Base-by-base conservation (phyloP, 345 rosid genomes). In the Populus deltoides region DNA sequence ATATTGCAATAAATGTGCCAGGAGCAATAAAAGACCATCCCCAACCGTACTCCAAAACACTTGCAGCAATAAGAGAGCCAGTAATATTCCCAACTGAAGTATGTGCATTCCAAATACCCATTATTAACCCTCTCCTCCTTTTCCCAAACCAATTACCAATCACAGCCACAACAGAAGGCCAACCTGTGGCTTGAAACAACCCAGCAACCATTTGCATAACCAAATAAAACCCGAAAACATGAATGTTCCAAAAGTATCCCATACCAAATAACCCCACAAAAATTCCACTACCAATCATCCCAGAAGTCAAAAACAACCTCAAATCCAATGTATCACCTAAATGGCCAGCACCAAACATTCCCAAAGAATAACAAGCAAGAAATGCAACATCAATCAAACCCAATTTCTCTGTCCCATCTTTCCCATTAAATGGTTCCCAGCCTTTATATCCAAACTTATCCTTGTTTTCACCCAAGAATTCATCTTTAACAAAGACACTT, bases 151-250 rank as follows among this genome's bases (percentile, higher is more conserved):
- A 93, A 83, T 93, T 95, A 35, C 97, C 99, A 18, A 95, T 88
- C 15, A 95, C 98, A 43, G 99, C 99, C 78, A 95, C 99, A 80
- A 93, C 99, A 10, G 97, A 95, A 6, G 99, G 99, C 99, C 99
- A 93, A 1, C 98, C 99, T 0, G 97, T 95, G 7, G 97, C 97
- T 77, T 95, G 96, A 83, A 95, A 95, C 81, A 93, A 81, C 79
- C 98, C 98, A 15, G 98, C 97, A 47, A 82, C 81, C 99, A 95
- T 92, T 89, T 92, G 97, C 96, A 92, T 87, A 18, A 79, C 80
- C 73, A 93, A 78, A 61, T 80, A 95, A 74, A 87, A 95, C 83
- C 90, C 78, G 71, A 95, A 93, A 47, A 77, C 87, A 80, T 93
- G 99, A 75, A 92, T 63, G 74, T 89, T 82, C 92, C 93, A 90